Conservation (phyloP, 176 grass and related monocot species). For the Tuctoria greenei region DNA sequence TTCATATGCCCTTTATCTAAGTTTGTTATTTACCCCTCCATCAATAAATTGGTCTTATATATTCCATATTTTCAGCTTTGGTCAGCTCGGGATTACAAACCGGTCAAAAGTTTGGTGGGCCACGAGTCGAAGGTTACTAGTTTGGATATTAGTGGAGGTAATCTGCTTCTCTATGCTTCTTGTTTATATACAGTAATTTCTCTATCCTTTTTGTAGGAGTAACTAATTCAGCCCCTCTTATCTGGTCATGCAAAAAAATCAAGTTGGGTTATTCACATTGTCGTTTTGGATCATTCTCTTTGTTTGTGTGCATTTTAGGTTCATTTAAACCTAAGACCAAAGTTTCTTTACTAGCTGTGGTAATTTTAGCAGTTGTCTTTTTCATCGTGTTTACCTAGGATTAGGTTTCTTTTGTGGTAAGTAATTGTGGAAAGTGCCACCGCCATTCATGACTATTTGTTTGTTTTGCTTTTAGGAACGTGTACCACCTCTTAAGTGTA, state of each 20-base stretch:
- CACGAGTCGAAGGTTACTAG: slow-evolving; percentile 94
- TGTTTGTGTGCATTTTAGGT: background rate
- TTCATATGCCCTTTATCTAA: background rate
- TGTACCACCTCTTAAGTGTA: background rate
- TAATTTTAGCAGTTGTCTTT: background rate
- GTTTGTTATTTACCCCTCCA: background rate
- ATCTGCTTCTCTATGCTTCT: slow-evolving; percentile 1
- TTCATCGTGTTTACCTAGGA: background rate
- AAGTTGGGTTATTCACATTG: slow-evolving; percentile 7
- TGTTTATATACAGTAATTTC: slow-evolving; percentile 18
- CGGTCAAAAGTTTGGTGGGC: slow-evolving; percentile 81
- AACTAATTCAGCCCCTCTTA: slow-evolving; percentile 1
- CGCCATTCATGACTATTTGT: background rate
- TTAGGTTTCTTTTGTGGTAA: background rate
- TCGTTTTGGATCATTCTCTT: slow-evolving; percentile 8
- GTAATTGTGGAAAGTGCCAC: background rate
- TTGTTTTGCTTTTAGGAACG: background rate
- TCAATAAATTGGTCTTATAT: slow-evolving; percentile 18
- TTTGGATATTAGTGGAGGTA: slow-evolving; percentile 96
- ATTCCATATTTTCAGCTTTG: slow-evolving; percentile 59
- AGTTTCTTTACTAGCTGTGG: slow-evolving; percentile 20
- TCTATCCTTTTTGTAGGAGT: slow-evolving; percentile 9
- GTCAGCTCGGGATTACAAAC: slow-evolving; percentile 88
- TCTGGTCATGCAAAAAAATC: background rate
- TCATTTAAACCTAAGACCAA: background rate